Evolutionary conservation across 2,329 filamentous ascomycete species (phyloP).

Genomic region (Xylaria sp.): DNA sequence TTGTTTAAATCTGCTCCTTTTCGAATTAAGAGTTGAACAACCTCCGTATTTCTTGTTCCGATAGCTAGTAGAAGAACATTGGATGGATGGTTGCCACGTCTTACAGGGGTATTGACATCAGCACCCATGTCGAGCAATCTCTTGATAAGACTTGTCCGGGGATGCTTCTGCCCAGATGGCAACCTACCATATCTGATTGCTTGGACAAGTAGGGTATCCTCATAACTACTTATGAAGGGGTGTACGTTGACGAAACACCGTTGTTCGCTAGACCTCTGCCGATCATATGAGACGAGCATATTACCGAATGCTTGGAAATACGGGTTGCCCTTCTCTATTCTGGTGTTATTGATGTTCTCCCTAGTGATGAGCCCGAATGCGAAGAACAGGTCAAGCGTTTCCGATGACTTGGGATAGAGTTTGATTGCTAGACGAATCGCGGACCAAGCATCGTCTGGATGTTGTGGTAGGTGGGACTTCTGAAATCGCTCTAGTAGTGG

Average conservation of each 20-base stretch:
- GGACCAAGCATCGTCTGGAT: background rate
- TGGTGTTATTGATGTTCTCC: no score
- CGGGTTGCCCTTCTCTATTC: no score
- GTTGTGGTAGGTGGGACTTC: background rate
- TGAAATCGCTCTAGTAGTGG: conserved; percentile 1
- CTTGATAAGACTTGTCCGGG: background rate
- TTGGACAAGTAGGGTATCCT: no score
- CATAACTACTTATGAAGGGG: no score
- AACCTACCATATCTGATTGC: no score
- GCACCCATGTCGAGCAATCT: background rate
- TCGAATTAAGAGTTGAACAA: background rate
- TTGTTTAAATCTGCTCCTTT: background rate
- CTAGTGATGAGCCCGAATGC: background rate
- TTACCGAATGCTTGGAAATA: no score
- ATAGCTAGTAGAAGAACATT: background rate
- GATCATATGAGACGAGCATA: no score
- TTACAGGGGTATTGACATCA: conserved; percentile 7
- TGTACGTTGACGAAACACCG: no score
- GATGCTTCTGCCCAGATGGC: background rate
- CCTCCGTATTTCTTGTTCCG: background rate
- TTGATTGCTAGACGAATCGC: background rate
- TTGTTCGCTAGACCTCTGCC: no score
- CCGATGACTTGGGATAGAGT: accelerated
- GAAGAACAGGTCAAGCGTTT: background rate
- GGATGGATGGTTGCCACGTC: no score